These are phyloP conservation scores for Trametes meyenii DNA, from an alignment of 768 basidiomycete genomes.

Conservation along the genomic window DNA sequence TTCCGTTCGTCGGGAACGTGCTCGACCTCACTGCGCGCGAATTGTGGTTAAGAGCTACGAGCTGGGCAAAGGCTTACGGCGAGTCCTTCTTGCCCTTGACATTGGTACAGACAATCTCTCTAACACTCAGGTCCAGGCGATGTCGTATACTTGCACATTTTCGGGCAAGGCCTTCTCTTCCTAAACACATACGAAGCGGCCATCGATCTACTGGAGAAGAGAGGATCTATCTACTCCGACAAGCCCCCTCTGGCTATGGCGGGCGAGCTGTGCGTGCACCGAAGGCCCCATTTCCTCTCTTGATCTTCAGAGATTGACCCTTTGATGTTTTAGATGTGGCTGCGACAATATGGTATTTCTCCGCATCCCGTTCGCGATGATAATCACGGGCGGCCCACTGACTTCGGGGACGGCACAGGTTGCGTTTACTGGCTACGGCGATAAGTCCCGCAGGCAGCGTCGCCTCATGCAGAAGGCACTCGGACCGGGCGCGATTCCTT, in stretches of 20 bases:
- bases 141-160: slow-evolving; percentile 64
- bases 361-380: background rate
- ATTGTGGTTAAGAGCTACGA: slow-evolving; percentile 62
- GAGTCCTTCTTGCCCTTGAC: slow-evolving; percentile 31
- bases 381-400: background rate
- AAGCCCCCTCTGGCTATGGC: slow-evolving; percentile 71
- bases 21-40: slow-evolving; percentile 60
- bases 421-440: slow-evolving; percentile 68
- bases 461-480: slow-evolving; percentile 67
- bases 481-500: slow-evolving; percentile 50
- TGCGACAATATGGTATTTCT: slow-evolving; percentile 64
- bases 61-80: slow-evolving; percentile 71
- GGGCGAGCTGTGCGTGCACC: slow-evolving; percentile 61
- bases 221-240: slow-evolving; percentile 74
- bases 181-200: slow-evolving; percentile 62
- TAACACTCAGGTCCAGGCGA: slow-evolving; percentile 45
- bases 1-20: slow-evolving; percentile 68
- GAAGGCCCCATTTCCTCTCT: no score
- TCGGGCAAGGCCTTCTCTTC: slow-evolving; percentile 71
- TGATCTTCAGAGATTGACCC: no score
- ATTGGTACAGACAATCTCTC: background rate
- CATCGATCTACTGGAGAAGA: slow-evolving; percentile 68
- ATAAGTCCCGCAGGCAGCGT: slow-evolving; percentile 64
- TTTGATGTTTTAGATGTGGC: slow-evolving; percentile 43
- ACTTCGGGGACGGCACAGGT: slow-evolving; percentile 37